Conservation (phyloP, 371 early-diverging fungal genomes). For the Dichotomocladium elegans region DNA sequence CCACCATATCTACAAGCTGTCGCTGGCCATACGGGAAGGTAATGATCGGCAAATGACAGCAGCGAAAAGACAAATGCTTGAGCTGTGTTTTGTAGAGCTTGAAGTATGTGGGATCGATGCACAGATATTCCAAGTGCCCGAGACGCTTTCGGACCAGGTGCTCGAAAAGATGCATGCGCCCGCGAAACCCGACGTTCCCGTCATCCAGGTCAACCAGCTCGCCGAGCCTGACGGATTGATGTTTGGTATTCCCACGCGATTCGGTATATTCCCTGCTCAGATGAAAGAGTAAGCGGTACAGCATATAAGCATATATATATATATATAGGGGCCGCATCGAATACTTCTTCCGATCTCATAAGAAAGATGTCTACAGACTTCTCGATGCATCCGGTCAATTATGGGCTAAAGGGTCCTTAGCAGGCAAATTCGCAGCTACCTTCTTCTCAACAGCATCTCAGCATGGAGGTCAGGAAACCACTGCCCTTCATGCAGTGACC, state of each 20-base stretch:
- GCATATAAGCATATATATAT: too few relatives aligned
- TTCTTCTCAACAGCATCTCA: constrained; percentile 72
- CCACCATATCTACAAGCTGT: constrained; percentile 72
- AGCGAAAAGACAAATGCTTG: background rate
- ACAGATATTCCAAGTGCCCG: constrained; percentile 62
- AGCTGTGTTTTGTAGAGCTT: constrained; percentile 22
- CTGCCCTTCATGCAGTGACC: constrained; percentile 64
- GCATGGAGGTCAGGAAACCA: constrained; percentile 81
- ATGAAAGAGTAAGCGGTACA: constrained; percentile 51
- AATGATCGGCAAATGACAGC: background rate
- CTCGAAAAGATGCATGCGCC: constrained; percentile 72
- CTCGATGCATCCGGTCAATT: constrained; percentile 72
- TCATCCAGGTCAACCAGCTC: constrained; percentile 54
- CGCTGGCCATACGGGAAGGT: constrained; percentile 58
- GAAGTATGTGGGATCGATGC: constrained; percentile 54
- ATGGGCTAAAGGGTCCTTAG: constrained; percentile 61
- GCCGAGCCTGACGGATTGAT: constrained; percentile 73
- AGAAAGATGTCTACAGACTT: constrained; percentile 6
- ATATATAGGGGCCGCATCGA: too few relatives aligned
- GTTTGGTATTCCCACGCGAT: constrained; percentile 68
- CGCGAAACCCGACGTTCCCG: constrained; percentile 56
- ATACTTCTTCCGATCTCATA: background rate
- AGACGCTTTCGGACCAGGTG: constrained; percentile 65
- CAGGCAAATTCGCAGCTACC: constrained; percentile 70
- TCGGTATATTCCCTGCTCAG: constrained; percentile 74